These are phyloP conservation scores for Puccinia coronata DNA, from an alignment of 1,284 basidiomycete species.

Conservation along the genomic window DNA sequence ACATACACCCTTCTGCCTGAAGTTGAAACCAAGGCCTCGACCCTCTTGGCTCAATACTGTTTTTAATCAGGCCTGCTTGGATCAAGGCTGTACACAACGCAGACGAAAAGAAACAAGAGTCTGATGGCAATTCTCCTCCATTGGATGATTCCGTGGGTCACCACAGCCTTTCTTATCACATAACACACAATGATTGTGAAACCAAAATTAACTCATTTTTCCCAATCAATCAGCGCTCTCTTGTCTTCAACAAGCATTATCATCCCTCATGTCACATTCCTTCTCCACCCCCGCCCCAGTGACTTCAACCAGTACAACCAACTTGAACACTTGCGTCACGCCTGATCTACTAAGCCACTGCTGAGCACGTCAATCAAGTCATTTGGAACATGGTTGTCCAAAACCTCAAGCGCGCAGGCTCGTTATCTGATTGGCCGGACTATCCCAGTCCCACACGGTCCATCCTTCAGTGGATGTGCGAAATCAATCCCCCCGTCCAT, in stretches of 20 bases:
- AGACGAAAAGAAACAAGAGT: constrained; percentile 4
- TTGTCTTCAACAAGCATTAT: neutral
- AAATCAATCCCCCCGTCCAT: neutral
- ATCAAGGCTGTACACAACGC: constrained; percentile 33
- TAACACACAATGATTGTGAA: neutral
- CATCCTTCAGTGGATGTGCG: neutral
- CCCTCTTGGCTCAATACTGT: too few relatives aligned
- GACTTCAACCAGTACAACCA: neutral
- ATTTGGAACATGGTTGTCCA: neutral
- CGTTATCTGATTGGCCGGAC: neutral
- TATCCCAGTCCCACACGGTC: neutral
- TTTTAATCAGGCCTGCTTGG: too few relatives aligned
- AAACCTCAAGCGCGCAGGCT: constrained; percentile 23
- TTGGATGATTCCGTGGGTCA: neutral
- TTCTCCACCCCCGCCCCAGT: neutral
- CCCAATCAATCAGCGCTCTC: neutral
- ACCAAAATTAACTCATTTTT: neutral
- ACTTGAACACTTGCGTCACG: neutral
- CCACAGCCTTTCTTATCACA: neutral
- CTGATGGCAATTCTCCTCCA: neutral
- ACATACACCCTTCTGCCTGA: too few relatives aligned
- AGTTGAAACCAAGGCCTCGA: too few relatives aligned
- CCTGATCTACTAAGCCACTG: too few relatives aligned
- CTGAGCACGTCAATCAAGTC: neutral
- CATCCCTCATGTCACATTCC: neutral